These are phyloP conservation scores for Alternaria sp. DNA, from an alignment of 2,329 filamentous ascomycete species.

Conservation along the genomic window DNA sequence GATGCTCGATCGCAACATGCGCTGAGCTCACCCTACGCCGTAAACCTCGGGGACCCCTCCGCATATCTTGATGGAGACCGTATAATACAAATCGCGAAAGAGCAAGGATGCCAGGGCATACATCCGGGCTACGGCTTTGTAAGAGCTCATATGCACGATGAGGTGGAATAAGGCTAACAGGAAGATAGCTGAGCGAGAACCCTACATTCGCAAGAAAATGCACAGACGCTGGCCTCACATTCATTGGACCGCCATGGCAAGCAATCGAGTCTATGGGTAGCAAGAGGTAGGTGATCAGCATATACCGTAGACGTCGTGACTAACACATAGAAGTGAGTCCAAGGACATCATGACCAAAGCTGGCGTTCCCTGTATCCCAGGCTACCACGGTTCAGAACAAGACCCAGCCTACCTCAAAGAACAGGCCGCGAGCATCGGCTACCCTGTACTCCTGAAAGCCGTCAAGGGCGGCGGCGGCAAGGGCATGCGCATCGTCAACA, in stretches of 20 bases:
- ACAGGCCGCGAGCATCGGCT: conserved; percentile 75
- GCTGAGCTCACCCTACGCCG: conserved; percentile 78
- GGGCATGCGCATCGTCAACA: conserved; percentile 69
- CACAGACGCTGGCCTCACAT: conserved; percentile 86
- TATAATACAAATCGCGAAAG: conserved; percentile 87
- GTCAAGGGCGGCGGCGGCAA: conserved; percentile 72
- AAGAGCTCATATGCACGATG: conserved; percentile 23
- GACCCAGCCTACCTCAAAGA: conserved; percentile 65
- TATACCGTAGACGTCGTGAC: neutral
- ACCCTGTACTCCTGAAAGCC: conserved; percentile 69
- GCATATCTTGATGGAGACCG: conserved; percentile 93
- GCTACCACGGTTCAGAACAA: conserved; percentile 90
- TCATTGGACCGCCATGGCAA: conserved; percentile 85
- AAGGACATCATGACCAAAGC: conserved; percentile 97
- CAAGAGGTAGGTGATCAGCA: conserved; percentile 66
- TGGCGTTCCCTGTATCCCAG: conserved; percentile 95
- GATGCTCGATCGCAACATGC: conserved; percentile 90
- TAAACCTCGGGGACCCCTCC: conserved; percentile 81
- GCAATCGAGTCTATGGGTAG: conserved; percentile 87
- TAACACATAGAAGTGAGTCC: conserved; percentile 61
- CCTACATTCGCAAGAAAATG: conserved; percentile 87
- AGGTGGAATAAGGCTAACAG: conserved; percentile 15
- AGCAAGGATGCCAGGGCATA: conserved; percentile 85
- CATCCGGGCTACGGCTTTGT: conserved; percentile 94
- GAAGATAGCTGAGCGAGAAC: conserved; percentile 77